These are phyloP conservation scores for Lichtheimia ornata DNA, from an alignment of 371 early-diverging fungal species.

Conservation along the genomic window DNA sequence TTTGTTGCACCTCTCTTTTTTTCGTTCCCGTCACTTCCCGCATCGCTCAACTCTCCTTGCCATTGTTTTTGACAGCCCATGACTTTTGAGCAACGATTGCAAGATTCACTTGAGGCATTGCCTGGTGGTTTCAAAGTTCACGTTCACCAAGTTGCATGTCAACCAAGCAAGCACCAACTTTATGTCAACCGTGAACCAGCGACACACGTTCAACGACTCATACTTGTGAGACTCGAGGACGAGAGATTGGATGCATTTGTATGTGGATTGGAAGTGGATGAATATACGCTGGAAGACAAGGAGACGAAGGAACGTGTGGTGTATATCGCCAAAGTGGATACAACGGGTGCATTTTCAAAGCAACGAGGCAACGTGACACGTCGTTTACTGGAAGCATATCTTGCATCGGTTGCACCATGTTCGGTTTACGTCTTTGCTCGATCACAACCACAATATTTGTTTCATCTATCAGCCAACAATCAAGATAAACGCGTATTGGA, in stretches of 20 bases:
- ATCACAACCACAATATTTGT: constrained; percentile 86
- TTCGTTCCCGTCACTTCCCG: too few species aligned
- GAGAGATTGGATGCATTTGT: neutral
- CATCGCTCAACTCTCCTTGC: too few species aligned
- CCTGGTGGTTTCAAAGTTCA: too few species aligned
- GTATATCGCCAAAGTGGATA: constrained; percentile 70
- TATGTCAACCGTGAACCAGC: too few species aligned
- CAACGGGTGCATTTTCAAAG: constrained; percentile 43
- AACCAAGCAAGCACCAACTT: too few species aligned
- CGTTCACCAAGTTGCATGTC: too few species aligned
- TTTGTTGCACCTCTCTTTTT: too few species aligned
- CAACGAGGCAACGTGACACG: constrained; percentile 23
- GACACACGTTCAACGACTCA: too few species aligned
- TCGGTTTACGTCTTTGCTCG: constrained; percentile 77
- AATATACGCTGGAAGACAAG: constrained; percentile 21
- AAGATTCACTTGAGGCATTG: too few species aligned
- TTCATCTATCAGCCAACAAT: constrained; percentile 70
- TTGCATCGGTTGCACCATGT: constrained; percentile 33
- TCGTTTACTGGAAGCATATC: constrained; percentile 50
- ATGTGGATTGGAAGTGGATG: constrained; percentile 38
- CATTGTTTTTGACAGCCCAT: too few species aligned
- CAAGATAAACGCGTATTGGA: constrained; percentile 55
- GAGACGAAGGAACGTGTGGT: constrained; percentile 15
- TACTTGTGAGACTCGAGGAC: too few species aligned
- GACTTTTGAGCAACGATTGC: too few species aligned